Base-by-base conservation (phyloP, 2,329 filamentous ascomycete genomes). In the Sphaerulina vaccinii region DNA sequence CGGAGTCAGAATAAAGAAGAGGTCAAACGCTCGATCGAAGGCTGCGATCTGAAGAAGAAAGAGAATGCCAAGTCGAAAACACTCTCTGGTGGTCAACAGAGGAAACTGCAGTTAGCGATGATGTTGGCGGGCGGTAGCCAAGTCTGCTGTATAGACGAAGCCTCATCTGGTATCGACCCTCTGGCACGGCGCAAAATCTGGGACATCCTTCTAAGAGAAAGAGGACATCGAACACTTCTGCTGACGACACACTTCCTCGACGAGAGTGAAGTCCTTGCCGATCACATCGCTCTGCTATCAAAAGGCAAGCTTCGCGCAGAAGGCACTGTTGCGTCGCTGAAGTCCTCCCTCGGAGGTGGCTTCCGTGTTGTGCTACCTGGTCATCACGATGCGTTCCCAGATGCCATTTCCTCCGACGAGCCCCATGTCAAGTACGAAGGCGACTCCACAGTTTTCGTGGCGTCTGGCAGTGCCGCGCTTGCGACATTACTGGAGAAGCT, bases 221-320 rank as follows among this genome's bases (percentile, higher is more conserved):
- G 90, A 52, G 89, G 89, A 21, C 76, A 77, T 46, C 78, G 90
- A 35, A 95, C 90, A 0, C 85, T 95, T 56, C 82, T 96, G 29
- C 71, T 95, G 49, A 96, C 90, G 0, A 96, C 90, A 0, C 90
- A 96, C 68, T 95, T 95, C 68, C 77, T 96, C 9, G 90, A 96
- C 63, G 90, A 96, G 70, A 90, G 90, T 1, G 90, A 95, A 65
- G 77, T 95, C 1, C 78, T 96, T 1, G 86, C 90, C 0, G 90
- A 96, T 65, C 84, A 90, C 56, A 92, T 96, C 58, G 88, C 85
- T 2, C 87, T 96, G 49, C 74, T 96, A 13, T 92, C 88, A 4
- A 90, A 89, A 65, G 90, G 90, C 15, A 83, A 82, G 1, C 77
- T 96, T 1, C 86, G 88, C 53, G 89, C 87, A 0, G 78, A 89